phyloP scores from a whole-genome alignment of 75 land plant genomes.

The Picea glauca region DNA sequence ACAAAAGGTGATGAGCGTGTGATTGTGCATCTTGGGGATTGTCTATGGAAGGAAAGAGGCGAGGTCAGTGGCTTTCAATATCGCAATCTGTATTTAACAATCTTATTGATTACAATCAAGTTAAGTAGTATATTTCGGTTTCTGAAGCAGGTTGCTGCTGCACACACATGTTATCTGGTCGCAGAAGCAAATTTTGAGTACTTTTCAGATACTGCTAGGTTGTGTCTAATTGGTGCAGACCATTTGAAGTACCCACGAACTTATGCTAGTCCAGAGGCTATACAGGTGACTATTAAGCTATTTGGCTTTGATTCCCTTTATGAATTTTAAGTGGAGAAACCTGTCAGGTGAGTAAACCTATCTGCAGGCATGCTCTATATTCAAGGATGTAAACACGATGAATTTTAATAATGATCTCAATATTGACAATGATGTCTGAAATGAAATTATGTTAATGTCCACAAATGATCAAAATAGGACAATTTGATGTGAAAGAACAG shows the following conservation, averaged over 20 bases:
- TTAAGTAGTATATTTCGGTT: background rate
- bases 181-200: constrained; percentile 90
- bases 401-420: too few relatives aligned
- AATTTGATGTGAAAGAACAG: too few relatives aligned
- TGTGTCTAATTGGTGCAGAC: constrained; percentile 96
- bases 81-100: background rate
- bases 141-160: constrained; percentile 70
- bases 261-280: constrained; percentile 84
- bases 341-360: background rate
- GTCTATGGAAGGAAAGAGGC: constrained; percentile 81
- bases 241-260: constrained; percentile 90
- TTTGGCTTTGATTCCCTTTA: background rate
- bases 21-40: constrained; percentile 85
- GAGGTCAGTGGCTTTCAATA: constrained; percentile 47
- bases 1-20: constrained; percentile 92
- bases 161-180: constrained; percentile 91
- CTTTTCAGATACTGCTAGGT: constrained; percentile 71
- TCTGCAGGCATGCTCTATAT: background rate
- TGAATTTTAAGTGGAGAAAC: background rate
- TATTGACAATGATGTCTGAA: too few relatives aligned
- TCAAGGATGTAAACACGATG: background rate
- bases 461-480: too few relatives aligned
- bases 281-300: constrained; percentile 56
- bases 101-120: background rate
- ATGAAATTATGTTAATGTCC: too few relatives aligned